Conservation (phyloP, 148 eudicot genomes). For the Silene uniflora region DNA sequence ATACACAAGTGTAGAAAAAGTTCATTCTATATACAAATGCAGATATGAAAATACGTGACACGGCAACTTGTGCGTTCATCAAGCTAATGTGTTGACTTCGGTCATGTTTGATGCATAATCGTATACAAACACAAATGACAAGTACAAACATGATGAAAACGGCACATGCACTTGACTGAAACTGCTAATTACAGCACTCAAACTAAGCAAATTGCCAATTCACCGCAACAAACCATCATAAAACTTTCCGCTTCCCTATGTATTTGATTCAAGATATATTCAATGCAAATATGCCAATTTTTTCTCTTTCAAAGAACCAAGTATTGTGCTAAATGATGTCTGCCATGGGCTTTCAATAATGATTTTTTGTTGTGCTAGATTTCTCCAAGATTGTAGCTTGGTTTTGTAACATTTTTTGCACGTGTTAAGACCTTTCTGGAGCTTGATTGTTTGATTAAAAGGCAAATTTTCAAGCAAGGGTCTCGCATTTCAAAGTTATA, state of each 20-base stretch:
- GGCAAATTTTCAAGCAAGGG: not conserved
- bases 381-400: not conserved
- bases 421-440: not conserved
- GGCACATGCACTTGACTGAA: not conserved
- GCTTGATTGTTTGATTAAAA: not conserved
- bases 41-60: not conserved
- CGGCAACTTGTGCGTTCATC: not conserved
- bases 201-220: not conserved
- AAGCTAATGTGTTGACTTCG: not conserved
- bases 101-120: not conserved
- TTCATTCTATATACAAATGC: not conserved
- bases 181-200: not conserved
- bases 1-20: not conserved
- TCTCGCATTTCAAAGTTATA: not conserved
- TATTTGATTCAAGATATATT: not conserved
- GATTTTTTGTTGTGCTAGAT: not conserved
- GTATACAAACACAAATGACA: not conserved
- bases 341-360: not conserved
- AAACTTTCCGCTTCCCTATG: not conserved
- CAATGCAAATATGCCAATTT: not conserved
- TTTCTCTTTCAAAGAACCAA: too few species aligned
- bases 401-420: not conserved
- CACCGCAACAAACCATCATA: not conserved
- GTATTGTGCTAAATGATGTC: not conserved
- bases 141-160: not conserved